Conservation (phyloP, 768 basidiomycete species). For the Lentinula raphanica region DNA sequence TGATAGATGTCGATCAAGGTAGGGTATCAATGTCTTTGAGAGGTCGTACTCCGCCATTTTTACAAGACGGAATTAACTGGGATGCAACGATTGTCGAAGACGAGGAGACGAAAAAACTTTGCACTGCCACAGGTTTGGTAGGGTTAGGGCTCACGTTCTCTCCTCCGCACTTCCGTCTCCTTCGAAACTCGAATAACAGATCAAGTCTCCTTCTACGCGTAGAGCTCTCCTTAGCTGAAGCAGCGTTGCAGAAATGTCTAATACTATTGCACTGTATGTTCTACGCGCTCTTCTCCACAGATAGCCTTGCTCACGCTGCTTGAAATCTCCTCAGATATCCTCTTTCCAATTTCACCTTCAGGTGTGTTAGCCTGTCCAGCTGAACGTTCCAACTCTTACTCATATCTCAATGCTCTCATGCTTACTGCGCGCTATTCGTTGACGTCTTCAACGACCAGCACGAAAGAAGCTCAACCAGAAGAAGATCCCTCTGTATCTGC, state of each 20-base stretch:
- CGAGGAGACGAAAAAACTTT: neutral
- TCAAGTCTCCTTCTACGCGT: neutral
- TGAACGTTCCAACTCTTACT: neutral
- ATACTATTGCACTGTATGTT: constrained; percentile 46
- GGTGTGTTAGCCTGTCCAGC: constrained; percentile 34
- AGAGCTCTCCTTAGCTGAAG: neutral
- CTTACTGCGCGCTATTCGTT: too few species aligned
- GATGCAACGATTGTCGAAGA: too few species aligned
- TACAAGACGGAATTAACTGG: too few species aligned
- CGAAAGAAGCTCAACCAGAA: constrained; percentile 94
- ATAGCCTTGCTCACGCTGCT: neutral
- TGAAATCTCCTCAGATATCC: constrained; percentile 52
- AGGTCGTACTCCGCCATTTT: constrained; percentile 75
- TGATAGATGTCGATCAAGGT: constrained; percentile 91
- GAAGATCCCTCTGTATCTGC: constrained; percentile 96
- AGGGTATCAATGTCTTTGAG: constrained; percentile 84
- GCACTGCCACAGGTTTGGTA: neutral
- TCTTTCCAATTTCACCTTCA: constrained; percentile 89
- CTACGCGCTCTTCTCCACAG: neutral
- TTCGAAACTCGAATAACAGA: too few species aligned
- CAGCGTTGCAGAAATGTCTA: constrained; percentile 34
- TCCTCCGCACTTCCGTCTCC: neutral
- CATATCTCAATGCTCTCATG: constrained; percentile 3
- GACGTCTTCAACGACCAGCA: constrained; percentile 45
- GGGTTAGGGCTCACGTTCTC: neutral